A percentile compares a stretch with the other conserved stretches of the same genome.
Conservation (phyloP, 2,329 filamentous ascomycete genomes). For the Sarocladium kiliense region DNA sequence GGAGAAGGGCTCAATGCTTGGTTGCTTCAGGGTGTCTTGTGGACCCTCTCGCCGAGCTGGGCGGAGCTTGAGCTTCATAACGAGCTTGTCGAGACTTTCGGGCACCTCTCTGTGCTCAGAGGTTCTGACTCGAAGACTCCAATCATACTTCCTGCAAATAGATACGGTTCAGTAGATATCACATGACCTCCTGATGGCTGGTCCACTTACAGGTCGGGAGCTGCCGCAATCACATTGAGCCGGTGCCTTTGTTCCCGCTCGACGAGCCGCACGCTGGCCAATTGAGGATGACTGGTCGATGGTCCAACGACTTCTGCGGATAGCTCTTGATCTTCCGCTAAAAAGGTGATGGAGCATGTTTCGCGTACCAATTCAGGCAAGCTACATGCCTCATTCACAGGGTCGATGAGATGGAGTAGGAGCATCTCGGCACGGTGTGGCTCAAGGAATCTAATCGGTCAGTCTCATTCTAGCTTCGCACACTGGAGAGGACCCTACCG, state of each 20-base stretch:
- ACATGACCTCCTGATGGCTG: too few relatives aligned
- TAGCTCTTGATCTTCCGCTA: background rate
- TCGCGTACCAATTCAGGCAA: background rate
- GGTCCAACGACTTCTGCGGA: background rate
- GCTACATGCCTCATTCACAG: background rate
- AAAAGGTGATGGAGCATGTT: background rate
- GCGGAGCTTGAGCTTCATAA: slow-evolving; percentile 17
- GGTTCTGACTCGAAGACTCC: slow-evolving; percentile 26
- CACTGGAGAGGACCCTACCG: background rate
- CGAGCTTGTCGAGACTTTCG: slow-evolving; percentile 14
- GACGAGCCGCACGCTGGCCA: slow-evolving; percentile 18
- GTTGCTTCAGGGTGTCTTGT: background rate
- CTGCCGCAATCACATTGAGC: slow-evolving; percentile 26
- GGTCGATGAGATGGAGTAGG: background rate
- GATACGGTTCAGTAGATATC: too few relatives aligned
- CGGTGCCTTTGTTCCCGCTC: slow-evolving; percentile 17
- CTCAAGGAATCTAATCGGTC: background rate
- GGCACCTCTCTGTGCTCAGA: slow-evolving; percentile 16
- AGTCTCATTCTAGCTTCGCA: slow-evolving; percentile 12
- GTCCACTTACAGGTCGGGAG: slow-evolving; percentile 28
- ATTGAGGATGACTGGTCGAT: slow-evolving; percentile 10
- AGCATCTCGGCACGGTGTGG: background rate
- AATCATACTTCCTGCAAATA: slow-evolving; percentile 25
- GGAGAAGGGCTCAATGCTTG: slow-evolving; percentile 10
- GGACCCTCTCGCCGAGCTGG: background rate